Conservation (phyloP, 306 rosid species). For the Rosa persica region DNA sequence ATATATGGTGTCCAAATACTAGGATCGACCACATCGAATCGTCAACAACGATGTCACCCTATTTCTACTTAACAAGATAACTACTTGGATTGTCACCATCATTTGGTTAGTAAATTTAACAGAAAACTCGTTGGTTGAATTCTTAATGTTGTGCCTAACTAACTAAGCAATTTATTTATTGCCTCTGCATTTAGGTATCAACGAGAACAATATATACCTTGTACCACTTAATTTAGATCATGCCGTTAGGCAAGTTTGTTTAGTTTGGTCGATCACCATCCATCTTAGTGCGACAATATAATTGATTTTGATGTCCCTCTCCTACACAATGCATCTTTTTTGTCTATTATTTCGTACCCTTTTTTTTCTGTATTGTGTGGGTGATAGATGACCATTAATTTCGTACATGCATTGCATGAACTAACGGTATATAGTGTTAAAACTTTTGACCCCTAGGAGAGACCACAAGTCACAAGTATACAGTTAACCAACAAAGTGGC, state of each 20-base stretch:
- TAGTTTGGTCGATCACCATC: constrained; percentile 7
- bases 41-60: background rate
- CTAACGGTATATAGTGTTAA: background rate
- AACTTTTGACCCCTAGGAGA: background rate
- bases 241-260: background rate
- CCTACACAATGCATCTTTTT: constrained; percentile 9
- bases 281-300: background rate
- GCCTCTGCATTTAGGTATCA: background rate
- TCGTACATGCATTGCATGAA: constrained; percentile 24
- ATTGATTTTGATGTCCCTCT: background rate
- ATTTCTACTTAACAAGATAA: background rate
- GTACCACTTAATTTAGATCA: too few species aligned
- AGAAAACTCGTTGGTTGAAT: background rate
- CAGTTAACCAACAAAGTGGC: constrained; percentile 11
- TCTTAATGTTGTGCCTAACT: background rate
- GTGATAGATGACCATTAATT: constrained; percentile 22
- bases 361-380: background rate
- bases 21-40: background rate
- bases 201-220: background rate
- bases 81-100: background rate
- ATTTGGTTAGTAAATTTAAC: background rate
- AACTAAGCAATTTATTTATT: background rate
- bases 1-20: background rate
- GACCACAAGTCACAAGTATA: background rate
- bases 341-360: background rate